Evolutionary conservation across 2,329 filamentous ascomycete genomes (phyloP).

Genomic region (Cryphonectria parasitica): DNA sequence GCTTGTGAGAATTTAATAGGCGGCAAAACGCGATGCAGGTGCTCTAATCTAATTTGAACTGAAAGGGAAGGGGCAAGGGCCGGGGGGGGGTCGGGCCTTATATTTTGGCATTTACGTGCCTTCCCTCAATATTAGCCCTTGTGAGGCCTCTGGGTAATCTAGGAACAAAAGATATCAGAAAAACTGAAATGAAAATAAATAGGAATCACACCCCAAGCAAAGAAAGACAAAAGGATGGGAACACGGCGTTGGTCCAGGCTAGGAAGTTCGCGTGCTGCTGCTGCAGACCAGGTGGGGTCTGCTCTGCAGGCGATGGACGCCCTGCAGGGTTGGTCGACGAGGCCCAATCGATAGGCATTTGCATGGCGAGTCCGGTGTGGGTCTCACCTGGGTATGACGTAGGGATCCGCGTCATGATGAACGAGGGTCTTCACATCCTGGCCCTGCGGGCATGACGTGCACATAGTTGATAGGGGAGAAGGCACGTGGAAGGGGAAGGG

Average conservation of each 20-base stretch:
- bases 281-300: conserved; percentile 1
- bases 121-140: neutral
- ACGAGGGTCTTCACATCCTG: neutral
- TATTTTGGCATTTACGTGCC: neutral
- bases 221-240: neutral
- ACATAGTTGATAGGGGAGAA: neutral
- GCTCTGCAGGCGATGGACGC: neutral
- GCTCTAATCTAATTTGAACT: neutral
- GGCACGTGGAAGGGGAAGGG: neutral
- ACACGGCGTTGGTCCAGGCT: neutral
- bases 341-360: neutral
- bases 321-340: neutral
- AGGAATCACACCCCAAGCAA: neutral
- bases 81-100: neutral
- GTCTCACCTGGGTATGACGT: conserved; percentile 8
- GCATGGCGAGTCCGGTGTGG: neutral
- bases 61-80: too few relatives aligned
- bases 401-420: conserved; percentile 16
- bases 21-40: neutral
- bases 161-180: too few relatives aligned
- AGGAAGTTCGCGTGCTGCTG: neutral
- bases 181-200: too few relatives aligned
- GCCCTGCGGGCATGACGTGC: conserved; percentile 9
- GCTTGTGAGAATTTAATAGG: neutral
- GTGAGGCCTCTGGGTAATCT: neutral